Evolutionary conservation across 2,329 filamentous ascomycete genomes (phyloP).

Genomic region (Alternaria hordeiaustralica): DNA sequence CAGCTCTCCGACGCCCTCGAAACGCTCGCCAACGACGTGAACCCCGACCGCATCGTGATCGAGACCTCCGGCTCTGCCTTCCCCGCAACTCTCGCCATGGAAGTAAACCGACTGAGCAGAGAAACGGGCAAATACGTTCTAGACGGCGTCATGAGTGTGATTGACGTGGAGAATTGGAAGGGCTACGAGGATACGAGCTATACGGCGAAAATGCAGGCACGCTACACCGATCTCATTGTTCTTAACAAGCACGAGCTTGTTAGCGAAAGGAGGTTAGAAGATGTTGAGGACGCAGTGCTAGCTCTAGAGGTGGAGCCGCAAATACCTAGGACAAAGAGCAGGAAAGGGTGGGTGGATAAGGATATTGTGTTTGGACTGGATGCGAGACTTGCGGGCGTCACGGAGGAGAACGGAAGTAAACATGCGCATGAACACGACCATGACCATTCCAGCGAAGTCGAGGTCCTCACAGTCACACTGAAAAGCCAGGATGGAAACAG

Average conservation of each 20-base stretch:
- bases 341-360: slow-evolving; percentile 77
- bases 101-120: slow-evolving; percentile 80
- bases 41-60: slow-evolving; percentile 86
- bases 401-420: slow-evolving; percentile 53
- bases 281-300: slow-evolving; percentile 77
- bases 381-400: slow-evolving; percentile 70
- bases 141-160: slow-evolving; percentile 86
- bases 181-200: slow-evolving; percentile 92
- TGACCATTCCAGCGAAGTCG: slow-evolving; percentile 81
- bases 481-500: slow-evolving; percentile 57
- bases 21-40: slow-evolving; percentile 68
- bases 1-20: slow-evolving; percentile 81
- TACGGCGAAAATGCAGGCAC: slow-evolving; percentile 85
- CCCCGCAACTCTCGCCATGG: slow-evolving; percentile 87
- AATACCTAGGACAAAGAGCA: slow-evolving; percentile 82
- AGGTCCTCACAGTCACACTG: slow-evolving; percentile 84
- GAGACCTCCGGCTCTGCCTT: slow-evolving; percentile 87
- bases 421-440: slow-evolving; percentile 54
- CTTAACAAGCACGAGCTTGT: slow-evolving; percentile 92
- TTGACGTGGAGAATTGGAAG: slow-evolving; percentile 94
- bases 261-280: slow-evolving; percentile 75
- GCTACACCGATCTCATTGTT: slow-evolving; percentile 88
- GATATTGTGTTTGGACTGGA: slow-evolving; percentile 88
- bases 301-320: slow-evolving; percentile 78
- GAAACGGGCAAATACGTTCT: slow-evolving; percentile 74